These are phyloP conservation scores for Rhododendron mucronatum DNA, from an alignment of 148 eudicot species.

Conservation along the genomic window DNA sequence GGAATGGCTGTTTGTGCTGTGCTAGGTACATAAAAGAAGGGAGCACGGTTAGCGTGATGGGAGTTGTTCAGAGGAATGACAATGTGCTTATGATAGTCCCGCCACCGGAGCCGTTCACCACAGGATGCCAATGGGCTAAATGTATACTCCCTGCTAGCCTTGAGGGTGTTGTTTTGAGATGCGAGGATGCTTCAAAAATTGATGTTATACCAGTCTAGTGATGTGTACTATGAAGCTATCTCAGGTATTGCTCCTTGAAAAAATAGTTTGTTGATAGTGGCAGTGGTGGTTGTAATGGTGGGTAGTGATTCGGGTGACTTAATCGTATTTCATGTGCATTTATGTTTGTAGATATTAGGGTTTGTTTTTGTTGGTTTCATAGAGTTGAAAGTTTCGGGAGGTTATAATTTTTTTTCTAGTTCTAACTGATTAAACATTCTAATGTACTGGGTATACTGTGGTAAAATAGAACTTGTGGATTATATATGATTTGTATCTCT, in stretches of 20 bases:
- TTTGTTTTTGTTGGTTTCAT: not conserved
- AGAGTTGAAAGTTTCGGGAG: not conserved
- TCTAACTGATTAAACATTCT: not conserved
- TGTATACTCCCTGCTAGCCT: constrained; percentile 84
- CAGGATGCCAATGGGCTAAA: constrained; percentile 90
- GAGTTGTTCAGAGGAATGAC: constrained; percentile 82
- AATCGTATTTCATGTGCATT: not conserved
- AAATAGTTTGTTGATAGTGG: not conserved
- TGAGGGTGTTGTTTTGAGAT: constrained; percentile 87
- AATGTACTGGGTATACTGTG: not conserved
- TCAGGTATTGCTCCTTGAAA: not conserved
- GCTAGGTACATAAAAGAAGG: constrained; percentile 91
- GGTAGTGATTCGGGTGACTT: not conserved
- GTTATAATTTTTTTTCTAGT: not conserved
- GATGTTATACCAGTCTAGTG: constrained; percentile 78
- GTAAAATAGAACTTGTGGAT: not conserved
- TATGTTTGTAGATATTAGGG: not conserved
- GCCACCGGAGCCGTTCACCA: constrained; percentile 70
- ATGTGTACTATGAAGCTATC: not conserved
- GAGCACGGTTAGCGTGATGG: constrained; percentile 93
- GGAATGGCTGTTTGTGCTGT: not conserved
- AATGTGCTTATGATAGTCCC: constrained; percentile 92
- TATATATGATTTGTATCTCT: not conserved
- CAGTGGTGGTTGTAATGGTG: not conserved
- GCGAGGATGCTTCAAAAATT: constrained; percentile 81